These are phyloP conservation scores for Volvox africanus DNA, from an alignment of 139 green algal genomes.

Conservation along the genomic window DNA sequence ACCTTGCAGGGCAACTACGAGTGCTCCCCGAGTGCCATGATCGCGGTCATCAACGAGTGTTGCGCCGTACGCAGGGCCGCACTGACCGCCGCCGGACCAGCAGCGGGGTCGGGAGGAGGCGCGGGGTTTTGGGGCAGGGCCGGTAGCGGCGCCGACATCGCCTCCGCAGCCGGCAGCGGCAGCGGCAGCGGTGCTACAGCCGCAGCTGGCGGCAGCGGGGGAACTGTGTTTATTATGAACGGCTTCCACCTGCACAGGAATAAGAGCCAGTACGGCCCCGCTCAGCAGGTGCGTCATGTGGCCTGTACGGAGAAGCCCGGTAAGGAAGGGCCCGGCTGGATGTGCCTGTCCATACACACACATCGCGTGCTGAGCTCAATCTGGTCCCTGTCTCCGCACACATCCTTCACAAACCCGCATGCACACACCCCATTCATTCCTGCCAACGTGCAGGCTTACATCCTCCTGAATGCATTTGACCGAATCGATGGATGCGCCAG, in stretches of 20 bases:
- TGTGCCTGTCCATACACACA: no score
- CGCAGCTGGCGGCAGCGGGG: neutral
- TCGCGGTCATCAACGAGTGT: constrained; percentile 51
- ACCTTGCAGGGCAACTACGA: constrained; percentile 61
- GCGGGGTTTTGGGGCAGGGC: neutral
- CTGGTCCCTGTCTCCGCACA: no score
- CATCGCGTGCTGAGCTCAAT: no score
- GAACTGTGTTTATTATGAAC: constrained; percentile 50
- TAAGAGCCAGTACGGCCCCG: constrained; percentile 52
- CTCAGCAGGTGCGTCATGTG: constrained; percentile 62
- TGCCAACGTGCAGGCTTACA: constrained; percentile 46
- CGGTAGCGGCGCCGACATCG: neutral
- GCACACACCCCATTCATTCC: no score
- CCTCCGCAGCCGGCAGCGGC: neutral
- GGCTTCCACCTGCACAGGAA: constrained; percentile 58
- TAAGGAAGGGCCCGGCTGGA: no score
- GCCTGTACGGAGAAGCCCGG: no score
- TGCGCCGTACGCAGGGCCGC: constrained; percentile 37
- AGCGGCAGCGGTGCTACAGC: neutral
- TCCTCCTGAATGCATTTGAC: constrained; percentile 54
- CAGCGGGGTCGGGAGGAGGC: neutral
- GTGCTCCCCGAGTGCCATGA: constrained; percentile 51
- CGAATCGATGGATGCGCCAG: constrained; percentile 29
- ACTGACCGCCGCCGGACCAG: no score
- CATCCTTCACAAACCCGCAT: no score